Evolutionary conservation across 371 early-diverging fungal species (phyloP).

Genomic region (Syncephalis plumigaleata): DNA sequence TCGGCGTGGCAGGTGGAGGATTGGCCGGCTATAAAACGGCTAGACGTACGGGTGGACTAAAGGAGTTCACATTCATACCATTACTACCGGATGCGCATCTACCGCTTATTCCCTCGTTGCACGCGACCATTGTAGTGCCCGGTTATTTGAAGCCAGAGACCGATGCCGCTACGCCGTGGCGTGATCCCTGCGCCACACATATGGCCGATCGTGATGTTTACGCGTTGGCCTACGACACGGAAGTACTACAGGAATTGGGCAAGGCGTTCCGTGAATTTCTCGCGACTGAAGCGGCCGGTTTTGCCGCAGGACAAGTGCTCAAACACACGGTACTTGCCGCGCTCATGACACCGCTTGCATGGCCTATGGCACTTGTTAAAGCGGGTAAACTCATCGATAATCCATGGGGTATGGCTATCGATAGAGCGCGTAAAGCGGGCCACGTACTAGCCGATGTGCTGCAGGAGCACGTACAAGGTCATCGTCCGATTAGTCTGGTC

Average conservation of each 20-base stretch:
- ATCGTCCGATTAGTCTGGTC: constrained; percentile 80
- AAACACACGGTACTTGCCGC: constrained; percentile 70
- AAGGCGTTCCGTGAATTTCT: constrained; percentile 60
- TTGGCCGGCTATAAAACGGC: constrained; percentile 24
- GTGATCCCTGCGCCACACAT: constrained; percentile 16
- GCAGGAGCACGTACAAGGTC: constrained; percentile 65
- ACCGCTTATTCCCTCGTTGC: constrained; percentile 35
- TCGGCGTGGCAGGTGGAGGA: constrained; percentile 35
- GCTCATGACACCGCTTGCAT: constrained; percentile 65
- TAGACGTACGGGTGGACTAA: constrained; percentile 23
- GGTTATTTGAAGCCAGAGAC: constrained; percentile 29
- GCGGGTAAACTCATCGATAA: constrained; percentile 77
- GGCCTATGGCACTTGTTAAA: constrained; percentile 65
- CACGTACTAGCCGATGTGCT: constrained; percentile 68
- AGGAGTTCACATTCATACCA: constrained; percentile 35
- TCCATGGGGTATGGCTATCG: constrained; percentile 80
- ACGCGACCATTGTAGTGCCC: constrained; percentile 39
- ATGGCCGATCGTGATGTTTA: constrained; percentile 28
- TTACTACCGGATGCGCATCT: constrained; percentile 27
- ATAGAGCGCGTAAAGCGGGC: constrained; percentile 81
- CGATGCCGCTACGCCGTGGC: constrained; percentile 29
- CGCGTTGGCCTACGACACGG: constrained; percentile 59
- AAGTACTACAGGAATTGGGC: constrained; percentile 55
- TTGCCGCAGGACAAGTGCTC: constrained; percentile 71
- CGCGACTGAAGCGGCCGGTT: constrained; percentile 60